These are phyloP conservation scores for Mycena alexandri DNA, from an alignment of 768 basidiomycete species.

Conservation along the genomic window DNA sequence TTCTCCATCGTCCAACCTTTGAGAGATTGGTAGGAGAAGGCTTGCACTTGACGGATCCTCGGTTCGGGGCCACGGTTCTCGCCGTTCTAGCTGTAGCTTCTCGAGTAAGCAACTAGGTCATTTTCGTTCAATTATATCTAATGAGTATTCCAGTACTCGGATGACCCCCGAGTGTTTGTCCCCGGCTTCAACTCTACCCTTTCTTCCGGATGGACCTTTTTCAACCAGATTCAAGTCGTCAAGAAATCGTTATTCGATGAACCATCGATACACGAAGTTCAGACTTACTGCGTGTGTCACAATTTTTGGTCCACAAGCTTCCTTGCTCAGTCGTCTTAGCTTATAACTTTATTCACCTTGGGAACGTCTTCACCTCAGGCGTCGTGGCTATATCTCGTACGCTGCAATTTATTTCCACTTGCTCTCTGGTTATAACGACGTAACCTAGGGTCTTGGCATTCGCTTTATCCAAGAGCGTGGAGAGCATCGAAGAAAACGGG, in stretches of 20 bases:
- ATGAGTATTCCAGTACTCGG: slow-evolving; percentile 65
- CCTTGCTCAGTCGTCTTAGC: slow-evolving; percentile 38
- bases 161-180: slow-evolving; percentile 58
- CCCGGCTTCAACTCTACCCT: slow-evolving; percentile 53
- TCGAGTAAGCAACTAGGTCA: slow-evolving; percentile 55
- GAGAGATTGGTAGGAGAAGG: slow-evolving; percentile 59
- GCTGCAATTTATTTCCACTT: not conserved
- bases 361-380: slow-evolving; percentile 64
- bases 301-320: slow-evolving; percentile 34
- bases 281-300: slow-evolving; percentile 69
- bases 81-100: slow-evolving; percentile 73
- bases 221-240: slow-evolving; percentile 71
- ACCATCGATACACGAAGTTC: slow-evolving; percentile 77
- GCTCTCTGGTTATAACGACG: not conserved
- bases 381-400: slow-evolving; percentile 63
- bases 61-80: slow-evolving; percentile 71
- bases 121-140: slow-evolving; percentile 45
- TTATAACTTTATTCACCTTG: slow-evolving; percentile 50
- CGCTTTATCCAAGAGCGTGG: slow-evolving; percentile 75
- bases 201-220: slow-evolving; percentile 72
- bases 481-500: slow-evolving; percentile 64
- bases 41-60: slow-evolving; percentile 60
- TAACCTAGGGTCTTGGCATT: slow-evolving; percentile 60
- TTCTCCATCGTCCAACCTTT: slow-evolving; percentile 80
- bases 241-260: slow-evolving; percentile 68